Conservation (phyloP, 2,329 filamentous ascomycete species). For the Diatrype stigma region DNA sequence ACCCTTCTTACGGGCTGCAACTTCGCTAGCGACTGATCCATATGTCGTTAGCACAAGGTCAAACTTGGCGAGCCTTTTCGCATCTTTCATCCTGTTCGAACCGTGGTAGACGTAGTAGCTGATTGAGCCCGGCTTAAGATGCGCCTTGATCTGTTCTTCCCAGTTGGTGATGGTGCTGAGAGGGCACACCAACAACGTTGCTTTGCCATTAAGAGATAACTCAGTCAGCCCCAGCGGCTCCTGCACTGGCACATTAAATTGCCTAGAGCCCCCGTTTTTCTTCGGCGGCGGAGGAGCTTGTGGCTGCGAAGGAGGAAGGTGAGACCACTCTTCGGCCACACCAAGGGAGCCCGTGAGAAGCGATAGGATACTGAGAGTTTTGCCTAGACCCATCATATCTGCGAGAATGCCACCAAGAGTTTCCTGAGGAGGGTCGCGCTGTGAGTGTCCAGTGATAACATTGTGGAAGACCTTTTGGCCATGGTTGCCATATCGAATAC, state of each 20-base stretch:
- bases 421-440: slow-evolving; percentile 57
- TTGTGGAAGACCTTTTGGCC: slow-evolving; percentile 68
- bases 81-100: slow-evolving; percentile 65
- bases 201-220: slow-evolving; percentile 64
- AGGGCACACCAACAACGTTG: slow-evolving; percentile 83
- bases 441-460: slow-evolving; percentile 73
- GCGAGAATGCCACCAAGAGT: slow-evolving; percentile 71
- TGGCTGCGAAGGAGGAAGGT: slow-evolving; percentile 47
- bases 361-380: slow-evolving; percentile 80
- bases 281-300: slow-evolving; percentile 34
- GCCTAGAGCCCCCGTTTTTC: slow-evolving; percentile 31
- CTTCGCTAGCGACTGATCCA: slow-evolving; percentile 78
- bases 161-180: slow-evolving; percentile 91
- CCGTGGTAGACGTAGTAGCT: slow-evolving; percentile 86
- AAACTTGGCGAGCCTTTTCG: slow-evolving; percentile 63
- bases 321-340: slow-evolving; percentile 60
- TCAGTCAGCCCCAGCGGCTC: slow-evolving; percentile 44
- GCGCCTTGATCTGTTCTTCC: slow-evolving; percentile 85
- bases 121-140: slow-evolving; percentile 62
- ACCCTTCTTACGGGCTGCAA: slow-evolving; percentile 57
- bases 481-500: slow-evolving; percentile 46
- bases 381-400: slow-evolving; percentile 87
- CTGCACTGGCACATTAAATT: slow-evolving; percentile 37
- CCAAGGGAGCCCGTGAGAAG: slow-evolving; percentile 64
- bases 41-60: slow-evolving; percentile 94